Percentiles rank a stretch among this genome's conserved stretches.
These are phyloP conservation scores for Alternaria gansuensis DNA, from an alignment of 2,329 filamentous ascomycete genomes.

Conservation along the genomic window DNA sequence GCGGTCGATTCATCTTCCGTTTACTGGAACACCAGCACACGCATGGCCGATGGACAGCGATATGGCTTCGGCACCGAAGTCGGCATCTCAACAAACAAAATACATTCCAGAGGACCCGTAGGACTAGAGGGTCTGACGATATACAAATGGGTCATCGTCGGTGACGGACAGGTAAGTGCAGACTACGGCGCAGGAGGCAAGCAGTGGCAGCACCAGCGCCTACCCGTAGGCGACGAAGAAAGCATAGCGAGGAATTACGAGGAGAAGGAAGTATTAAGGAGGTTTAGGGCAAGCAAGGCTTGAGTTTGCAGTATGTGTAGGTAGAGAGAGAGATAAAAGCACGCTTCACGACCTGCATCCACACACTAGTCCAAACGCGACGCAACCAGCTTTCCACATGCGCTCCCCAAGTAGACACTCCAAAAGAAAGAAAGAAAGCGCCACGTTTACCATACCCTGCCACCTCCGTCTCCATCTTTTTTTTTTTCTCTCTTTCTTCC, in stretches of 20 bases:
- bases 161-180: constrained; percentile 80
- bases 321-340: neutral
- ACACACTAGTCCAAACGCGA: neutral
- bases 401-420: neutral
- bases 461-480: neutral
- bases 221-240: constrained; percentile 52
- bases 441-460: constrained; percentile 6
- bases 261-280: constrained; percentile 47
- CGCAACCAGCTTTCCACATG: neutral
- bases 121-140: constrained; percentile 95
- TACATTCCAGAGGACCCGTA: constrained; percentile 91
- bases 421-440: neutral
- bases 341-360: neutral
- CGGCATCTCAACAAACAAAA: constrained; percentile 98
- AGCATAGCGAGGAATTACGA: constrained; percentile 43
- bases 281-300: constrained; percentile 38
- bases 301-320: neutral
- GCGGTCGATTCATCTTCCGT: constrained; percentile 88
- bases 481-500: neutral
- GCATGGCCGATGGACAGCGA: constrained; percentile 95
- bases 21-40: constrained; percentile 96
- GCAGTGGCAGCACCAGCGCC: constrained; percentile 64
- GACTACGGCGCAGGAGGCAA: constrained; percentile 71
- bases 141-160: constrained; percentile 93
- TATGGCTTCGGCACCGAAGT: constrained; percentile 99